Conservation (phyloP, 164 flowering plant genomes). For the Annona squamosa region DNA sequence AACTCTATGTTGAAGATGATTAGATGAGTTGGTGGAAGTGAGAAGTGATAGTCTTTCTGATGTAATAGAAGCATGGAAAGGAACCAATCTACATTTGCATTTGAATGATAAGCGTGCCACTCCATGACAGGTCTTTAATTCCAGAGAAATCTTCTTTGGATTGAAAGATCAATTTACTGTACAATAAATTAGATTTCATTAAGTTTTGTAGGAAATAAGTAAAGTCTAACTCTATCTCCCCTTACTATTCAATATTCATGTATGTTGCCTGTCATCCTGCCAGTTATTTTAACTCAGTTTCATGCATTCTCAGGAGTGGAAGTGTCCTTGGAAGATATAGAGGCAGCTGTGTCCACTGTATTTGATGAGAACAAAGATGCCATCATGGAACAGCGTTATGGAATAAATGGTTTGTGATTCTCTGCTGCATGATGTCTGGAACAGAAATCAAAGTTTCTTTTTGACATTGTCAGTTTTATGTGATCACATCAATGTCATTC, state of each 20-base stretch:
- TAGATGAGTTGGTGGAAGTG: background rate
- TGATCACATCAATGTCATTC: background rate
- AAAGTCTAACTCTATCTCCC: background rate
- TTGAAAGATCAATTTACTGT: too few species aligned
- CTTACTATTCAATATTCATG: background rate
- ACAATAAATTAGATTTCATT: too few species aligned
- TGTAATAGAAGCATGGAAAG: too few species aligned
- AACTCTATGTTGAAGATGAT: background rate
- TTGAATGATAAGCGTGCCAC: background rate
- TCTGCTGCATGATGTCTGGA: background rate
- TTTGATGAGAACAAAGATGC: slow-evolving; percentile 52
- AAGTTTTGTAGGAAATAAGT: too few species aligned
- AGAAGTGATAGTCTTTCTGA: too few species aligned
- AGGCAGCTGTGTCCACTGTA: slow-evolving; percentile 40
- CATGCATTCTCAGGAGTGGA: slow-evolving; percentile 45
- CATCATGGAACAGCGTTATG: slow-evolving; percentile 60
- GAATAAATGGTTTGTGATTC: slow-evolving; percentile 54
- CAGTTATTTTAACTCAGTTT: background rate
- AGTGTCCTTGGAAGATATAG: slow-evolving; percentile 58
- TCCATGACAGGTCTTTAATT: background rate
- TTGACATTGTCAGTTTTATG: background rate
- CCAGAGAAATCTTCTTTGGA: background rate
- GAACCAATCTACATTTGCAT: too few species aligned
- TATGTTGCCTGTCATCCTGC: background rate
- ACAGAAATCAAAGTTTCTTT: background rate